Evolutionary conservation across 108 stramenopile species (phyloP).

Genomic region (Fistulifera pelliculosa): DNA sequence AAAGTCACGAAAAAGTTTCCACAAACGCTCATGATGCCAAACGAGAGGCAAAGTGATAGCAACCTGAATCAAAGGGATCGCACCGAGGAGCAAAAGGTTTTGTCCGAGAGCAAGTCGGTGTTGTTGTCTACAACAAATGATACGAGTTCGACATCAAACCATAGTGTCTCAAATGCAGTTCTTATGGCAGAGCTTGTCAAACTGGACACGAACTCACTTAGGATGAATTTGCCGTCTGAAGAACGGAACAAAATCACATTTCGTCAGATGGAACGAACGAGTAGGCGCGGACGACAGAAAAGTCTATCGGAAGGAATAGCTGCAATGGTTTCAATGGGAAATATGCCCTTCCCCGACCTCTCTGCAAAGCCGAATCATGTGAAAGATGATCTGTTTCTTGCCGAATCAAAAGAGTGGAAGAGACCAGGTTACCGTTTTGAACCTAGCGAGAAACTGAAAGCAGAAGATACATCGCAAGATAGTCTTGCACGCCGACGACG

Average conservation of each 20-base stretch:
- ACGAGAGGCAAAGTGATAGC: neutral
- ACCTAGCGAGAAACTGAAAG: neutral
- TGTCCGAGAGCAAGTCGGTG: too few relatives aligned
- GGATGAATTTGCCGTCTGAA: neutral
- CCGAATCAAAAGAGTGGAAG: neutral
- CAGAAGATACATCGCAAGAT: conserved; percentile 1
- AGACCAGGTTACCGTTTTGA: neutral
- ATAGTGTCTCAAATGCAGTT: neutral
- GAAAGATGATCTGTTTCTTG: neutral
- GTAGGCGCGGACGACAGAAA: conserved; percentile 20
- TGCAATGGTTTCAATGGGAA: conserved; percentile 15
- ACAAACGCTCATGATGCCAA: neutral
- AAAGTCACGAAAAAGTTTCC: neutral
- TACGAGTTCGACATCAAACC: conserved; percentile 2
- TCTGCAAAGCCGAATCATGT: neutral
- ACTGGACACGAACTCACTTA: conserved; percentile 6
- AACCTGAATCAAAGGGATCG: neutral
- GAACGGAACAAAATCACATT: neutral
- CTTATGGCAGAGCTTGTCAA: conserved; percentile 13
- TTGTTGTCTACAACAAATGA: neutral
- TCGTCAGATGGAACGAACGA: conserved; percentile 15
- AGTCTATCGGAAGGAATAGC: conserved; percentile 50
- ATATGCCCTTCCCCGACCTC: too few relatives aligned
- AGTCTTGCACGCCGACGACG: conserved; percentile 20
- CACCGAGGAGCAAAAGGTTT: too few relatives aligned